These are phyloP conservation scores for Tetradesmus lagerheimii DNA, from an alignment of 139 green algal species.

Conservation along the genomic window DNA sequence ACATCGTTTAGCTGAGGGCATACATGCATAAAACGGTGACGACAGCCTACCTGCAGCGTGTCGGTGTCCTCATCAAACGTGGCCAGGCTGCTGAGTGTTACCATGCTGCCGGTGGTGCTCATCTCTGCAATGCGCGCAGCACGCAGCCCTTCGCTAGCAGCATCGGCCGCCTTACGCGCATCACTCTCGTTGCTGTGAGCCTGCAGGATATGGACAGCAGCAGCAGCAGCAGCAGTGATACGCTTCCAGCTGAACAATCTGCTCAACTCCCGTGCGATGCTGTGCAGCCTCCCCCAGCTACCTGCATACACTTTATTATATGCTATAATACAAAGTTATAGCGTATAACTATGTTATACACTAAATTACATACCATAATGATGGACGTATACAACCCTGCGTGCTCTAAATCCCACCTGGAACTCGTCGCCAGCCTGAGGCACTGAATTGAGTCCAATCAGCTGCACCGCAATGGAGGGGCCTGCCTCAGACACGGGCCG, in stretches of 20 bases:
- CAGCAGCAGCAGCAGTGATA: constrained; percentile 3
- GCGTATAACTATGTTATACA: too few species aligned
- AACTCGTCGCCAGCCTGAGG: constrained; percentile 92
- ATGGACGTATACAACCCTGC: too few species aligned
- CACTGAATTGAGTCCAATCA: constrained; percentile 88
- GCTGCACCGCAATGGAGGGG: constrained; percentile 92
- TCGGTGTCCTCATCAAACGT: constrained; percentile 82
- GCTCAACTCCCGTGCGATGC: too few species aligned
- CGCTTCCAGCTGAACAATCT: too few species aligned
- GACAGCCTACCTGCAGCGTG: constrained; percentile 40
- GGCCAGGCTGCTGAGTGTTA: constrained; percentile 88
- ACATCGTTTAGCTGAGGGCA: too few species aligned
- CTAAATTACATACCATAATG: too few species aligned
- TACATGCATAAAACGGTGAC: too few species aligned
- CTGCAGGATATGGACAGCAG: not conserved
- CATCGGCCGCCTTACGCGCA: not conserved
- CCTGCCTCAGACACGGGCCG: constrained; percentile 68
- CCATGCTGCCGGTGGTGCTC: constrained; percentile 70
- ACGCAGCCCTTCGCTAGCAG: not conserved
- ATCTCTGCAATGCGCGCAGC: constrained; percentile 47
- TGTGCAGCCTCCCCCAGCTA: too few species aligned
- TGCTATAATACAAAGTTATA: too few species aligned
- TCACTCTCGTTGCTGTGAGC: not conserved
- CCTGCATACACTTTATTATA: too few species aligned
- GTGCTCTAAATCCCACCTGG: too few species aligned